Conservation (phyloP, 2,329 filamentous ascomycete genomes). For the Zopfia rhizophila region DNA sequence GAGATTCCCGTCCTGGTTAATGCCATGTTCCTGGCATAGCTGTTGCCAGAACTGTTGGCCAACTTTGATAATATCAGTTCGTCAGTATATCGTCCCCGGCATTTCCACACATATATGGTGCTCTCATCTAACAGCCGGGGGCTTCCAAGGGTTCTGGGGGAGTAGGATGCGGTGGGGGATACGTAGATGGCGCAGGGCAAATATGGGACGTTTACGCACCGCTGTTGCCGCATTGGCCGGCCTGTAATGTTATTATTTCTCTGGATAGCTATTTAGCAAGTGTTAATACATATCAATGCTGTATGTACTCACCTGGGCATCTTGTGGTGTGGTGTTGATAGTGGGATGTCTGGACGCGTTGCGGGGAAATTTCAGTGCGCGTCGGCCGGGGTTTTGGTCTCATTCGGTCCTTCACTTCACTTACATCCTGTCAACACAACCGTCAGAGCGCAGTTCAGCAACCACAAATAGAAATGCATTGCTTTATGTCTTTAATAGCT, state of each 20-base stretch:
- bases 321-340: conserved; percentile 31
- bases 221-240: conserved; percentile 99
- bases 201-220: conserved; percentile 74
- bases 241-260: conserved; percentile 99
- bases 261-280: conserved; percentile 58
- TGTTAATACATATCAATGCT: conserved; percentile 16
- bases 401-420: too few relatives aligned
- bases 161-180: not conserved
- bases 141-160: too few relatives aligned
- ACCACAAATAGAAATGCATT: too few relatives aligned
- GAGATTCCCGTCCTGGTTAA: conserved; percentile 95
- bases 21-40: conserved; percentile 96
- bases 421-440: too few relatives aligned
- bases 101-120: conserved; percentile 23
- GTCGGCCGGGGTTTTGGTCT: conserved; percentile 25
- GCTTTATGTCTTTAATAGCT: too few relatives aligned
- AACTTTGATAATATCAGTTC: conserved; percentile 70
- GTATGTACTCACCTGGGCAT: conserved; percentile 49
- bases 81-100: too few relatives aligned
- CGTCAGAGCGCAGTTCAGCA: too few relatives aligned
- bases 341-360: conserved; percentile 45
- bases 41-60: conserved; percentile 99
- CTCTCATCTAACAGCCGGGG: too few relatives aligned
- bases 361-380: conserved; percentile 35
- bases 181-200: too few relatives aligned